Evolutionary conservation across 768 basidiomycete genomes (phyloP).

Genomic region (Dentipellis sp.): DNA sequence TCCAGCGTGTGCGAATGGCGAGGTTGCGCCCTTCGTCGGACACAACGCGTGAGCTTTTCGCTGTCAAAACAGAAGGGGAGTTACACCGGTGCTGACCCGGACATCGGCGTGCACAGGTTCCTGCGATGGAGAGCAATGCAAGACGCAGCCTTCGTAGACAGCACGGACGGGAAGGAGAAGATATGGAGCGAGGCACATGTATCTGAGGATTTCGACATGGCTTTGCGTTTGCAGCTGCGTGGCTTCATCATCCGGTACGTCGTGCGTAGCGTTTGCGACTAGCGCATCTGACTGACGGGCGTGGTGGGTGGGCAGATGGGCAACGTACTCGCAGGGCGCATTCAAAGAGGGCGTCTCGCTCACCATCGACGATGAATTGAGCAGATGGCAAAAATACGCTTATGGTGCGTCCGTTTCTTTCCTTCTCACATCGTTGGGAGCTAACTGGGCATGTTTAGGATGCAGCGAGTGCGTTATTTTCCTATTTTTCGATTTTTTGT

Average conservation of each 20-base stretch:
- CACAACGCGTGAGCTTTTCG: constrained; percentile 34
- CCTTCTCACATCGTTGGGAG: constrained; percentile 1
- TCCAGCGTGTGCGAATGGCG: constrained; percentile 30
- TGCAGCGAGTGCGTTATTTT: constrained; percentile 39
- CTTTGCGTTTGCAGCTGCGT: constrained; percentile 46
- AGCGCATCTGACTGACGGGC: background rate
- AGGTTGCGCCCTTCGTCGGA: constrained; percentile 36
- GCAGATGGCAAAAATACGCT: constrained; percentile 87
- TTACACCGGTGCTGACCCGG: background rate
- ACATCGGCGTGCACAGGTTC: constrained; percentile 21
- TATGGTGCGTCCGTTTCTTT: constrained; percentile 39
- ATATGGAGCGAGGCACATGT: constrained; percentile 63
- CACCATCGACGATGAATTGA: constrained; percentile 84
- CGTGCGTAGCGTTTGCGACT: background rate
- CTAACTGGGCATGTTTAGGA: constrained; percentile 23
- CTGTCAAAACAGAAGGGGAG: too few species aligned
- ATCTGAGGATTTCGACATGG: constrained; percentile 68
- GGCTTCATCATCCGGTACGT: constrained; percentile 27
- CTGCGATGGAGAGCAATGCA: constrained; percentile 51
- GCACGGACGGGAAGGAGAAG: constrained; percentile 35
- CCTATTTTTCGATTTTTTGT: background rate
- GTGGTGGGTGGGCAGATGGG: constrained; percentile 40
- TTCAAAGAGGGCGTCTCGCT: constrained; percentile 92
- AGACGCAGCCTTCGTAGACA: constrained; percentile 44
- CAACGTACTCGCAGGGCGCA: constrained; percentile 73